These are phyloP conservation scores for Yamadazyma taylorii DNA, from an alignment of 1,139 yeast species.

Conservation along the genomic window DNA sequence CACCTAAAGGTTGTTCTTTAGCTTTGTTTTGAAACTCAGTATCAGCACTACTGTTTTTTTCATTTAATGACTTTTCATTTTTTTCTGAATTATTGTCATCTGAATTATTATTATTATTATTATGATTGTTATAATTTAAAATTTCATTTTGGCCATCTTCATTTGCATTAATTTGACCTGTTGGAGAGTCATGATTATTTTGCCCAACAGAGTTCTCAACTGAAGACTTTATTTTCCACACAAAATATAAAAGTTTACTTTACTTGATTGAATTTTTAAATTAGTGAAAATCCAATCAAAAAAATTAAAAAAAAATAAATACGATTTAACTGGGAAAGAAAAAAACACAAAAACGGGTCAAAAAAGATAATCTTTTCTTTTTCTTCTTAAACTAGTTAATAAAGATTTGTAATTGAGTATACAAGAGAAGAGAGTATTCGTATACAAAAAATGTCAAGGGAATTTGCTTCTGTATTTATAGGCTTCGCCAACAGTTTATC, in stretches of 20 bases:
- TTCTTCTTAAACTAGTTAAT: too few relatives aligned
- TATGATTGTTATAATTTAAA: conserved; percentile 1
- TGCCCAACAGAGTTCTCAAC: conserved; percentile 4
- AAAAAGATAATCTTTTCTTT: too few relatives aligned
- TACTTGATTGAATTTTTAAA: conserved; percentile 1
- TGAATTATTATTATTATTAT: too few relatives aligned
- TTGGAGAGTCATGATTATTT: conserved; percentile 11
- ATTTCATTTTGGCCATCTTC: conserved; percentile 13
- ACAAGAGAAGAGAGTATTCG: too few relatives aligned
- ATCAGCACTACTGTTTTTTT: neutral
- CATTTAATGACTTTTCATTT: neutral
- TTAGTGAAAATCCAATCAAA: neutral
- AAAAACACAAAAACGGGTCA: neutral
- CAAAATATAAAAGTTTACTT: neutral
- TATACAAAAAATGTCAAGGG: too few relatives aligned
- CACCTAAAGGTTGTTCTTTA: neutral
- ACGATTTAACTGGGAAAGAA: neutral
- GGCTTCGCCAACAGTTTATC: too few relatives aligned
- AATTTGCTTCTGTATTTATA: too few relatives aligned
- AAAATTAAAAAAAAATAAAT: neutral
- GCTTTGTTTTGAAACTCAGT: conserved; percentile 1
- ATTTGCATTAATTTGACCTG: conserved; percentile 13
- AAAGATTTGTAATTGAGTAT: too few relatives aligned
- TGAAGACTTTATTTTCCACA: conserved; percentile 14
- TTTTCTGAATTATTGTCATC: too few relatives aligned